phyloP scores from a whole-genome alignment of 805 yeast genomes.

The Kuraishia borneana region DNA sequence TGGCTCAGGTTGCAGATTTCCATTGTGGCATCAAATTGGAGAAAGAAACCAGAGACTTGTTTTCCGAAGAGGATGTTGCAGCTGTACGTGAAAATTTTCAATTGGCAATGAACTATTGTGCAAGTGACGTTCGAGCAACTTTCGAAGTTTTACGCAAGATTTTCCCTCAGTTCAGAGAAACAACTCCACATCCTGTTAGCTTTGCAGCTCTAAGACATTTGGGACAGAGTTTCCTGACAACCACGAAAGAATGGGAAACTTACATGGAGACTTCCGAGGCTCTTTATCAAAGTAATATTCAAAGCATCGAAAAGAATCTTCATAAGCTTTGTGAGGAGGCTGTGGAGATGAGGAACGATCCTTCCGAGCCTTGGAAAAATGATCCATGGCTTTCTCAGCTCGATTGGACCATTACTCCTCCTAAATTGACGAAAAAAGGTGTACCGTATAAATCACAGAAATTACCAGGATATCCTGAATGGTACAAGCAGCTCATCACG shows the following conservation, averaged over 20 bases:
- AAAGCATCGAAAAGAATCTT: slow-evolving; percentile 47
- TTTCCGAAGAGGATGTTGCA: slow-evolving; percentile 41
- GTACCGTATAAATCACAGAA: slow-evolving; percentile 61
- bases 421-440: slow-evolving; percentile 57
- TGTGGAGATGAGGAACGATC: slow-evolving; percentile 30
- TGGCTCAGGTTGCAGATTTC: slow-evolving; percentile 67
- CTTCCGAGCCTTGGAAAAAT: slow-evolving; percentile 27
- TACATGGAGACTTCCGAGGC: slow-evolving; percentile 63
- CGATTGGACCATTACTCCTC: slow-evolving; percentile 69
- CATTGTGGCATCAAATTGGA: slow-evolving; percentile 63
- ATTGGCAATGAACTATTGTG: slow-evolving; percentile 67
- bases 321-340: slow-evolving; percentile 49
- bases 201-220: slow-evolving; percentile 76
- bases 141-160: slow-evolving; percentile 55
- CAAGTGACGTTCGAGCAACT: slow-evolving; percentile 72
- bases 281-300: slow-evolving; percentile 47
- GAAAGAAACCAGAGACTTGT: slow-evolving; percentile 57
- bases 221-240: slow-evolving; percentile 69
- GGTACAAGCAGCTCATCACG: slow-evolving; percentile 63
- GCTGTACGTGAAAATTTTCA: slow-evolving; percentile 48
- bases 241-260: slow-evolving; percentile 59
- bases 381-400: slow-evolving; percentile 91
- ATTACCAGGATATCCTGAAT: slow-evolving; percentile 84
- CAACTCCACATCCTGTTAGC: slow-evolving; percentile 90
- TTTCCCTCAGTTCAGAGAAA: slow-evolving; percentile 52